phyloP scores from a whole-genome alignment of 148 eudicot genomes.

The Rheum nobile region DNA sequence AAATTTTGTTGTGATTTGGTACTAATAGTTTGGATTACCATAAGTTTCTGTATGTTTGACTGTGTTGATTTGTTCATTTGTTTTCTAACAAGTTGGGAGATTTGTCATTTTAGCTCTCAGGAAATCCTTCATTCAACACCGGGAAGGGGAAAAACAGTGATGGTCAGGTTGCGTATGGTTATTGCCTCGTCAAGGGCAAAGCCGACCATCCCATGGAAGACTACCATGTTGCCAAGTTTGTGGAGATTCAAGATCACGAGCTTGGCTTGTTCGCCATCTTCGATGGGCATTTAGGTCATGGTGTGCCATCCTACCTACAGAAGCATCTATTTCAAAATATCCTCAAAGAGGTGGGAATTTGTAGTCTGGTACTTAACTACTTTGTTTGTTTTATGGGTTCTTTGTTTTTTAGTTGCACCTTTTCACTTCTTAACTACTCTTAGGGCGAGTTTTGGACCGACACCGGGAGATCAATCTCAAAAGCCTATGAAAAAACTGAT shows the following conservation, averaged over 20 bases:
- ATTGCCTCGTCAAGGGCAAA: slow-evolving; percentile 47
- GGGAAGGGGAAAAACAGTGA: slow-evolving; percentile 48
- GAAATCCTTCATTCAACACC: slow-evolving; percentile 18
- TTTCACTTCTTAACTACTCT: slow-evolving; percentile 5
- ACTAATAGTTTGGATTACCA: background rate
- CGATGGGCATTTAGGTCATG: slow-evolving; percentile 47
- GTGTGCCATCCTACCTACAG: slow-evolving; percentile 43
- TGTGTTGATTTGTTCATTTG: background rate
- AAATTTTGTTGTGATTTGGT: background rate
- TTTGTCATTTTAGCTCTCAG: slow-evolving; percentile 3
- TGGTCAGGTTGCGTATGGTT: slow-evolving; percentile 33
- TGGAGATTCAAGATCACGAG: slow-evolving; percentile 30
- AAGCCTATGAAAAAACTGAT: slow-evolving; percentile 50
- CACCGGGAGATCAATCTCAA: slow-evolving; percentile 35
- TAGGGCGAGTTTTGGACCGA: slow-evolving; percentile 57
- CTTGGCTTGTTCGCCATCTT: slow-evolving; percentile 50
- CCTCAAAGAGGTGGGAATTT: slow-evolving; percentile 33
- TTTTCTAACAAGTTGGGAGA: background rate
- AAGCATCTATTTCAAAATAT: slow-evolving; percentile 37
- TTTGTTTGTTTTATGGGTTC: background rate
- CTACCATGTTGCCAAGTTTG: slow-evolving; percentile 46
- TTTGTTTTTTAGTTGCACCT: background rate
- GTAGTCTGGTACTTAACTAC: too few species aligned
- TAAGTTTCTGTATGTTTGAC: background rate
- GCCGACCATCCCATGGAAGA: slow-evolving; percentile 59